Base-by-base conservation (phyloP, 1,284 basidiomycete genomes). In the Sporisorium graminicola region DNA sequence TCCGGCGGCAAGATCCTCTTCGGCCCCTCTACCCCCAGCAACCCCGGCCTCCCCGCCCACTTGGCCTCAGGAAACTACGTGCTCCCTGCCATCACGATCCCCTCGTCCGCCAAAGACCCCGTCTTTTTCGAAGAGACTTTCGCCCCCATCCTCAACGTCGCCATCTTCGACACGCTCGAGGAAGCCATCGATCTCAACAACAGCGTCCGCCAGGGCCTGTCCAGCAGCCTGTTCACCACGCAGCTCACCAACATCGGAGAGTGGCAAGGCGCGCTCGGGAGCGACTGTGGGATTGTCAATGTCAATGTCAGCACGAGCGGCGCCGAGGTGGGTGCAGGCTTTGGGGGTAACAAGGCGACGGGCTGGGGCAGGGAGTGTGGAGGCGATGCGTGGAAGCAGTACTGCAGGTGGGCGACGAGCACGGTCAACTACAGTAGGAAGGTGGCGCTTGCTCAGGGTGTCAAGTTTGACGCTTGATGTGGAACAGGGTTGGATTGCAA, bases 341-440 rank as follows among this genome's bases (percentile, higher is more conserved):
- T 97, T 82, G 94, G 94, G 57, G 95, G 95, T 47, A 96, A 96
- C 89, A 95, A 95, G 90, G 91, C 65, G 42, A 88, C 87, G 2
- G 88, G 88, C 66, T 94, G 94, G 94, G 95, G 95, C n/a, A 90
- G 95, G 62, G 95, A 98, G 87, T 94, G 93, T 16, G 95, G 95
- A 37, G 95, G 95, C 51, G 95, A 98, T 86, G 93, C 95, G 26
- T 98, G 95, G 95, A 95, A 95, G 86, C 93, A 96, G 71, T 86
- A 86, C 67, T 80, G 76, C 63, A 64, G 84, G 40, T 87, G 85
- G 86, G 92, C 92, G 84, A 90, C 93, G 46, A 94, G 93, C 85
- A 98, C 95, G 8, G 89, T 98, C 86, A 98, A 98, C 87, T 98
- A 93, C 87, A 94, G 93, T 33, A 90, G 93, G 83, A 90, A 91